Base-by-base conservation (phyloP, 345 rosid species). In the Populus deltoides region DNA sequence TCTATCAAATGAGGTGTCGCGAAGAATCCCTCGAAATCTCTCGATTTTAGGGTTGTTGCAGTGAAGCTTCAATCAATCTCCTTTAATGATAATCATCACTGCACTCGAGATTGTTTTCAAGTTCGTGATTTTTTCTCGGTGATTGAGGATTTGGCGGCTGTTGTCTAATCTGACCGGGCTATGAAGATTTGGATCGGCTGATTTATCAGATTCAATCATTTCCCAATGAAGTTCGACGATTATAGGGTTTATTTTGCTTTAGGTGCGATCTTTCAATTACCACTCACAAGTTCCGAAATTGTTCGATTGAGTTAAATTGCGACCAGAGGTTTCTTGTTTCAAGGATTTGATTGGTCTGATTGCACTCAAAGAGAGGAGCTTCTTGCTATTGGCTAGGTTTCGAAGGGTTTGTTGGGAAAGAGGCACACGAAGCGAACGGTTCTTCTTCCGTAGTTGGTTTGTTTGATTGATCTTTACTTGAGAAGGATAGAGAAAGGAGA, bases 381-480 rank as follows among this genome's bases (percentile, higher is more conserved):
- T 31, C 36, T 8, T 67, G 70, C 45, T 13, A 17, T 67, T 11
- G 47, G n/a, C 9, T 59, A 6, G 43, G 8, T 38, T 31, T 49
- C 7, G 67, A 55, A n/a, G 43, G 31, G 25, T 47, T 47, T 35
- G 17, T 5, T 16, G 7, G 22, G 18, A 5, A 39, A 41, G 55
- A 41, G 68, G 68, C 65, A 45, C 20, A 74, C 35, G 15, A n/a
- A 38, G 17, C 55, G 53, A 43, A 3, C 47, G 12, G 47, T 43
- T 43, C 47, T 29, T 66, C 77, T 51, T 68, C 74, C 68, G 57
- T 73, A 67, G 77, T 79, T 70, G 75, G 72, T 70, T 69, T 29
- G 74, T 68, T 79, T 75, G 75, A 70, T 77, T 77, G 66, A 68
- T 75, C 74, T 79, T 24, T 78, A 38, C 69, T 75, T 43, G 82